Percentiles rank a stretch among this genome's conserved stretches.
These are phyloP conservation scores for Curvularia hawaiiensis DNA, from an alignment of 2,329 filamentous ascomycete genomes.

Conservation along the genomic window DNA sequence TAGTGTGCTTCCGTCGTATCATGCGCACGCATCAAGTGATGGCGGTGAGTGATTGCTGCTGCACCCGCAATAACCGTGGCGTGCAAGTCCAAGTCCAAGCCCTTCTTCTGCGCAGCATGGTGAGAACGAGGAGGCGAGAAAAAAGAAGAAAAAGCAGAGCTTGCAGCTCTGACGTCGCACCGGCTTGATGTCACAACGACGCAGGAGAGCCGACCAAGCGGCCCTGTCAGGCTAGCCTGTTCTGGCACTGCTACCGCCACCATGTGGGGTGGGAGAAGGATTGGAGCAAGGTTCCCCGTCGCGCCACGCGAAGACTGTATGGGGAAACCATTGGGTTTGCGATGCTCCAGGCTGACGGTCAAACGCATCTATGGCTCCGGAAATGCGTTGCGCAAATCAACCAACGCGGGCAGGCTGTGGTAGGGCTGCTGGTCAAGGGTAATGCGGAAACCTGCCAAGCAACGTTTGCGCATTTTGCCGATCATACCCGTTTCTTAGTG, in stretches of 20 bases:
- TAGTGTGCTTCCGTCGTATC: conserved; percentile 8
- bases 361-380: not conserved
- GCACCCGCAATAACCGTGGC: not conserved
- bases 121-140: not conserved
- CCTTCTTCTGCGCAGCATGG: not conserved
- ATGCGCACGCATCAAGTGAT: conserved; percentile 3
- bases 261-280: conserved; percentile 12
- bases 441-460: conserved; percentile 11
- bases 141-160: not conserved
- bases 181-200: conserved; percentile 2
- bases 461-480: conserved; percentile 13
- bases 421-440: not conserved
- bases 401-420: not conserved
- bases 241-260: conserved; percentile 10
- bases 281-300: conserved; percentile 19
- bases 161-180: conserved; percentile 8
- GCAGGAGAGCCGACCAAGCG: not conserved
- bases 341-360: not conserved
- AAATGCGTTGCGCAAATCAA: not conserved
- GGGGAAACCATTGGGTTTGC: conserved; percentile 5
- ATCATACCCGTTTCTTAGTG: conserved; percentile 17
- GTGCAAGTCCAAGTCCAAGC: not conserved
- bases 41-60: conserved; percentile 1
- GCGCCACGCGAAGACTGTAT: conserved; percentile 6
- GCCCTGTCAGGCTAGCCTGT: not conserved